Percentiles rank a stretch among this genome's conserved stretches.
Evolutionary conservation across 2,329 filamentous ascomycete species (phyloP).

Genomic region (Venturia pyrina): DNA sequence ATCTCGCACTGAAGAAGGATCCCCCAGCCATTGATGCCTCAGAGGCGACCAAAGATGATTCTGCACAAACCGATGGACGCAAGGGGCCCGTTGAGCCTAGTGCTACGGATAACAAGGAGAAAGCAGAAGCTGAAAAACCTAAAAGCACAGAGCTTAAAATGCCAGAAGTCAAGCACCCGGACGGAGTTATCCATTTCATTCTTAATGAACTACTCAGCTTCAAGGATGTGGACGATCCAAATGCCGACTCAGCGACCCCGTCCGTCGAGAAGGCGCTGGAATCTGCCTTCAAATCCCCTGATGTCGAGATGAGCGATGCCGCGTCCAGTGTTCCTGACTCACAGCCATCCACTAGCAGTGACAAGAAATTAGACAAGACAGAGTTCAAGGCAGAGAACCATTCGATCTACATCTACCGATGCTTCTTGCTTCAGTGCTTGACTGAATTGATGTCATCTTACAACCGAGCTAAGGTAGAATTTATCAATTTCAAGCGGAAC

Average conservation of each 20-base stretch:
- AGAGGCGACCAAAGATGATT: constrained; percentile 21
- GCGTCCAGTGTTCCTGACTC: constrained; percentile 25
- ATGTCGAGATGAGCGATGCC: constrained; percentile 40
- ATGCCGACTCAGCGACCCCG: constrained; percentile 43
- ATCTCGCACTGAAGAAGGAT: constrained; percentile 42
- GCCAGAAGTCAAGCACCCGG: constrained; percentile 81
- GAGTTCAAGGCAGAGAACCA: constrained; percentile 87
- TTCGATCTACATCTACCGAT: constrained; percentile 91
- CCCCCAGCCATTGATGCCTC: constrained; percentile 21
- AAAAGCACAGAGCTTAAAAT: constrained; percentile 66
- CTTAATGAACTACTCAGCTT: constrained; percentile 88
- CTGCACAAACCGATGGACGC: constrained; percentile 19
- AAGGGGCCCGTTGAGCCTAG: constrained; percentile 16
- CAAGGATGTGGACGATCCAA: constrained; percentile 71
- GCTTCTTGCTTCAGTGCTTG: constrained; percentile 86
- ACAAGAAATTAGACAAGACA: constrained; percentile 52
- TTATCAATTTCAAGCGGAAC: constrained; percentile 97
- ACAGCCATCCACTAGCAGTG: constrained; percentile 20
- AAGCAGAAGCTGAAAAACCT: constrained; percentile 52
- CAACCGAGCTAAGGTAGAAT: constrained; percentile 91
- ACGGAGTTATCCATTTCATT: constrained; percentile 90
- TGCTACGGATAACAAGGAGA: constrained; percentile 19
- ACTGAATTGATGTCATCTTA: constrained; percentile 86
- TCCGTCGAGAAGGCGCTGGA: constrained; percentile 34
- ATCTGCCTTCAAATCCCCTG: constrained; percentile 20